Evolutionary conservation across 345 rosid species (phyloP), one percentile per base, ranked within the genome.

Genomic region (Melastoma malabathricum): DNA sequence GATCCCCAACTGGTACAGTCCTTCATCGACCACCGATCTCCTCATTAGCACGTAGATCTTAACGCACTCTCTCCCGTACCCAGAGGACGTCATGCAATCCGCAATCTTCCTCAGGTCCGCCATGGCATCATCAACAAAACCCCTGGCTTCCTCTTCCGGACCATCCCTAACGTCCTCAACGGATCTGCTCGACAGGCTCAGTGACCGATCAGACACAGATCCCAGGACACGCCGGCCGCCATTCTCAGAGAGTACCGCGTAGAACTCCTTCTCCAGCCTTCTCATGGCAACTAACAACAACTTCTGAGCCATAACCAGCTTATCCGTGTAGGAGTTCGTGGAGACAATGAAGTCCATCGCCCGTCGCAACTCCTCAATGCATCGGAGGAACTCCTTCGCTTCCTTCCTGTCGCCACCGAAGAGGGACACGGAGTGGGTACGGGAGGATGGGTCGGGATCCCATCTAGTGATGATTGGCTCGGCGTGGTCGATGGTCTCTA

Each of bases 41-140:
- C 98, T 66, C 59, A 61, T 50, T 44, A 61, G 44, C 31, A 71
- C 79, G 55, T 84, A 92, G 29, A 74, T 61, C 63, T 66, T 66
- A 10, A 69, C 60, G 7, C 98, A 87, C 59, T 84, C 98, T 59
- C 73, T 79, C 5, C 82, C 79, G 44, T 87, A 87, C 19, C 98
- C 96, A 15, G 69, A 79, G 31, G 72, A 59, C 46, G 78, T 74
- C 96, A 92, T 87, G 57, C 76, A 77, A 20, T 79, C 95, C 14
- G 93, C 89, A 22, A 84, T 84, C 0, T 70, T 70, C 55, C 79
- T 84, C 29, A 87, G 48, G 62, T 82, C 88, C 2, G 68, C 65
- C 84, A 84, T 69, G 18, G 71, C 64, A 22, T 52, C 22, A 5
- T 52, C 58, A n/a, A 54, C 58, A 15, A 68, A 65, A 2, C 51